Evolutionary conservation across 768 basidiomycete genomes (phyloP).

Genomic region (Mrakia gelida): DNA sequence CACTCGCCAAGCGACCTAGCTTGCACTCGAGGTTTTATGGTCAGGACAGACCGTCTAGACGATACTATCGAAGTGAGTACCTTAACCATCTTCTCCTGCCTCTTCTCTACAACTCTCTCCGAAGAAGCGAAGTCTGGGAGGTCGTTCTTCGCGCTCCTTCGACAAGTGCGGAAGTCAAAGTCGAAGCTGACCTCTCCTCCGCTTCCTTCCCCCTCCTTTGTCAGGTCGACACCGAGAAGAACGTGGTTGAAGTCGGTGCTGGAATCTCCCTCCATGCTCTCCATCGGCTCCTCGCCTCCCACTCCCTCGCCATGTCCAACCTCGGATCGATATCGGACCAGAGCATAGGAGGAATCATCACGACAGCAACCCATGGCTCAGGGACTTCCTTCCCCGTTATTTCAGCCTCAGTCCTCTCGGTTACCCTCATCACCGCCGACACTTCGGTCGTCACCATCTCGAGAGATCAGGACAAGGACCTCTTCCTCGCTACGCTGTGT

Average conservation of each 20-base stretch:
- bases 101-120: not conserved
- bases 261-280: constrained; percentile 62
- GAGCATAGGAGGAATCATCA: constrained; percentile 83
- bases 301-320: constrained; percentile 79
- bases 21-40: constrained; percentile 80
- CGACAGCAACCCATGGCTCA: constrained; percentile 92
- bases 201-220: not conserved
- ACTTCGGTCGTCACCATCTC: constrained; percentile 67
- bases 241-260: constrained; percentile 35
- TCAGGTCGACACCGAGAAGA: constrained; percentile 31
- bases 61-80: constrained; percentile 67
- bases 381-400: constrained; percentile 75
- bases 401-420: constrained; percentile 69
- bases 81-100: not conserved
- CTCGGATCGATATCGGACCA: constrained; percentile 96
- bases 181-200: not conserved
- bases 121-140: not conserved
- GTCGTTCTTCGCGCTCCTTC: not conserved
- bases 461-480: constrained; percentile 55
- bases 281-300: constrained; percentile 60
- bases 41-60: constrained; percentile 70
- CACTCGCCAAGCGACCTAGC: constrained; percentile 92
- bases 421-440: constrained; percentile 72
- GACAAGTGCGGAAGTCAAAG: not conserved
- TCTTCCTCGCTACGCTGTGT: constrained; percentile 86